A percentile compares a stretch with the other conserved stretches of the same genome.
phyloP scores from a whole-genome alignment of 495 filamentous ascomycete genomes.

The Tuber microsphaerosporum region DNA sequence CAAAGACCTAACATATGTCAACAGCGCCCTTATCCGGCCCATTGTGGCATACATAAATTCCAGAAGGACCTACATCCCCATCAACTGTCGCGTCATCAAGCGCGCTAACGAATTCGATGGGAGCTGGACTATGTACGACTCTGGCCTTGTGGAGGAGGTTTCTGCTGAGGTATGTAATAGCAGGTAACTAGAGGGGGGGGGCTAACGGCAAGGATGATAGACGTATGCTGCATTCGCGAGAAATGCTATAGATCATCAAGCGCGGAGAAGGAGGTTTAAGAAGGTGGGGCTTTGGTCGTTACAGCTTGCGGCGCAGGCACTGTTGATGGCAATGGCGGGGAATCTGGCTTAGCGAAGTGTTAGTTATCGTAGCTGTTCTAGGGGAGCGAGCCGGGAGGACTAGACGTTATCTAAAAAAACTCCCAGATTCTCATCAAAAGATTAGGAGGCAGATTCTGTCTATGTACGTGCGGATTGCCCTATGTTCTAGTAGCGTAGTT shows the following conservation, averaged over 20 bases:
- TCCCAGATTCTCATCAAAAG: slow-evolving; percentile 9
- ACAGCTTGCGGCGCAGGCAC: slow-evolving; percentile 81
- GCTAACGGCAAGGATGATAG: slow-evolving; percentile 42
- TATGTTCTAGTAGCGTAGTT: slow-evolving; percentile 38
- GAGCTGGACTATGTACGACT: slow-evolving; percentile 90
- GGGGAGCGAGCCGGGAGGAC: neutral
- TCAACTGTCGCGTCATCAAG: slow-evolving; percentile 91
- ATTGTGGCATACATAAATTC: slow-evolving; percentile 99
- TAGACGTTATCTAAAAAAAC: neutral
- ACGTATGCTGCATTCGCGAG: slow-evolving; percentile 86
- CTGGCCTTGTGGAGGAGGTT: slow-evolving; percentile 90
- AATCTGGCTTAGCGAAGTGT: slow-evolving; percentile 54
- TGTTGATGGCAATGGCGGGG: slow-evolving; percentile 90
- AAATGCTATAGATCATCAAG: slow-evolving; percentile 78
- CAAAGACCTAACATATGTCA: slow-evolving; percentile 81
- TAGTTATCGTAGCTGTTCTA: neutral
- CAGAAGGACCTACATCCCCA: slow-evolving; percentile 82
- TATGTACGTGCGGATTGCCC: slow-evolving; percentile 37
- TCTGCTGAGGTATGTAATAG: slow-evolving; percentile 65
- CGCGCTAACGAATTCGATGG: slow-evolving; percentile 81
- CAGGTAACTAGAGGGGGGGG: neutral
- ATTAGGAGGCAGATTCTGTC: slow-evolving; percentile 15
- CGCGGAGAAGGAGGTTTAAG: slow-evolving; percentile 76
- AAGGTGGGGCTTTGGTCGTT: slow-evolving; percentile 96
- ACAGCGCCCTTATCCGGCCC: slow-evolving; percentile 86